Base-by-base conservation (phyloP, 2,329 filamentous ascomycete genomes). In the Microdochium nivale region DNA sequence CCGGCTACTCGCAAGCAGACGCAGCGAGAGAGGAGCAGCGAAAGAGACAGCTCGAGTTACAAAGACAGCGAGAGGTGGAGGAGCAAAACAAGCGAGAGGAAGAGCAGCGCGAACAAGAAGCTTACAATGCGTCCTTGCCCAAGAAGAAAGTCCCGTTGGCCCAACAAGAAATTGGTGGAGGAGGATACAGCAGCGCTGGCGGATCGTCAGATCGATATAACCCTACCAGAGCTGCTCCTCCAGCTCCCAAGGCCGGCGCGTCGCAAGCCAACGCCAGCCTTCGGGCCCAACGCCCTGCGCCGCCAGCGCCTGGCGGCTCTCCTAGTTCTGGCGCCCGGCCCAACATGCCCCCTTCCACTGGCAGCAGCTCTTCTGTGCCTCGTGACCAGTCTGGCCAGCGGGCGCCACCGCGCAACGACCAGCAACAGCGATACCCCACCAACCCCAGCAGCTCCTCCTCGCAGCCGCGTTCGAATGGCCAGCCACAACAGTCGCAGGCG, bases 61-160 rank as follows among this genome's bases (percentile, higher is more conserved):
- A 84, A 58, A 71, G 73, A 30, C 74, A 80, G 52, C 70, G 74
- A 43, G 79, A 84, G 56, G 72, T 76, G 1, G 80, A 83, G 56
- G 86, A 90, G 59, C 81, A 84, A 61, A 79, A 79, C 51, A 79
- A 88, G 51, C 81, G 86, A 57, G 90, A 96, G 50, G 23, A 23
- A 7, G 79, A 79, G 51, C 79, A 88, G 51, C 81, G 86, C 57
- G 90, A 96, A 49, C 76, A 88, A 59, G 90, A 94, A 64, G 88
- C 84, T 19, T 96, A 96, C 69, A 96, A 97, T 67, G 87, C 89
- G 33, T 90, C 88, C 24, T 72, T 96, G 54, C 92, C 90, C 30
- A 87, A 95, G 74, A 84, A 79, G 56, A 89, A 88, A 65, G 72
- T 84, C 11, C 88, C 89, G 2, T 63, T 94, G 58, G 90, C 91